Evolutionary conservation across 305 asterid genomes (phyloP), one percentile per base, ranked within the genome.

Genomic region (Plantago coronopus): DNA sequence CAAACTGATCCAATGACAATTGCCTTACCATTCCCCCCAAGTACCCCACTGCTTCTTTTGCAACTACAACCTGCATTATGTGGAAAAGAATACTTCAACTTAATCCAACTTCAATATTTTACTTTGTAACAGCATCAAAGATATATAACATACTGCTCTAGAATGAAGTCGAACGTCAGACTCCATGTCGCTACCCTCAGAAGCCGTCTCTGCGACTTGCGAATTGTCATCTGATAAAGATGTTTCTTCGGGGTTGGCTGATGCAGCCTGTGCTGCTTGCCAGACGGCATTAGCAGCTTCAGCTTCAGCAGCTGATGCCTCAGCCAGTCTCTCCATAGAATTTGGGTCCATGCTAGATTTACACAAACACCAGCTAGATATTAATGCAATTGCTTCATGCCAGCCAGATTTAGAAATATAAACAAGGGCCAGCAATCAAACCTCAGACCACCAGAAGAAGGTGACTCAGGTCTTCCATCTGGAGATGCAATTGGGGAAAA

Each of bases 281-380:
- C 99, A 93, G 72, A 89, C 96, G 50, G 95, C 93, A 81, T 73
- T 89, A 64, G 96, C 97, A 65, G 61, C 97, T 83, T 89, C 91
- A 48, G 99, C 99, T 83, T 93, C 99, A 44, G 99, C 99, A 64
- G 99, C 95, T 54, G 96, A 93, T 56, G 96, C 99, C 75, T 93
- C 91, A 15, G 90, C 89, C 63, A 89, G 77, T 77, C 81, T 87
- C 62, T 87, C 96, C 94, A 87, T 76, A 20, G 97, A 93, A 67
- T 79, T 75, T 62, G 73, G 75, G 75, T 93, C 86, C 83, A 80
- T 78, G 56, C 99, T 93, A 74, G 43, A 76, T 21, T 48, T 63
- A 51, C 47, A 59, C 34, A 64, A 22, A 68, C 46, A 48, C 40
- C 25, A 43, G 59, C 25, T 45, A 59, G 57, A 19, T 57, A 65